Evolutionary conservation across 129 eudicot species (phyloP), one percentile per base, ranked within the genome.

Genomic region (Gnaphalium uliginosum): DNA sequence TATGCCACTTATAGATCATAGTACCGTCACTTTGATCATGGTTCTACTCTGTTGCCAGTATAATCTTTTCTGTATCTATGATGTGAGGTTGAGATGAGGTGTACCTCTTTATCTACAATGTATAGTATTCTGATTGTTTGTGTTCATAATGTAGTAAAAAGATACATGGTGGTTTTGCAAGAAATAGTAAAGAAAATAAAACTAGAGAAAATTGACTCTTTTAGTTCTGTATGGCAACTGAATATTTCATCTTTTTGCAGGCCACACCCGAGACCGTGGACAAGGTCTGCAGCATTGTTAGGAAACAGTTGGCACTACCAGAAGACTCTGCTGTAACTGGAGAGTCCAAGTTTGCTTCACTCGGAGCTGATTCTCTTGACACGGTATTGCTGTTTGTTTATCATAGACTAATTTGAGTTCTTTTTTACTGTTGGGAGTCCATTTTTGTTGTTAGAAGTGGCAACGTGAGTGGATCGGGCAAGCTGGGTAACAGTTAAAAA

Each of bases 311-410:
- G 43, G 97, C 98, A 75, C 83, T 93, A 35, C 72, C 85, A 43
- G 93, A 68, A 13, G 86, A 78, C 29, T 62, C 85, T 43, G 73
- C 76, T 57, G 89, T 93, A 30, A 80, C 71, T 26, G 95, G 96
- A 66, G 91, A 90, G 48, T 85, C 98, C 6, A 88, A 82, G 63
- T 90, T 93, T 68, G 78, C 93, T 27, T 78, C 86, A 13, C 92
- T 93, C 69, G 98, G 98, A 78, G 96, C 97, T 72, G 97, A 90
- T 82, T 93, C 97, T 76, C 96, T 93, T 35, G 98, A 93, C 83
- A 90, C 97, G 73, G 98, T 93, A 90, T 75, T 58, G 32, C 79
- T 27, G 58, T 43, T 84, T 27, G 59, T 43, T 23, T 50, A 29
- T 30, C 3, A 13, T 11, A 7, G 27, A 3, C 32, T 66, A 46